Evolutionary conservation across 202 grass and related monocot species (phyloP).

Genomic region (Setaria viridis): DNA sequence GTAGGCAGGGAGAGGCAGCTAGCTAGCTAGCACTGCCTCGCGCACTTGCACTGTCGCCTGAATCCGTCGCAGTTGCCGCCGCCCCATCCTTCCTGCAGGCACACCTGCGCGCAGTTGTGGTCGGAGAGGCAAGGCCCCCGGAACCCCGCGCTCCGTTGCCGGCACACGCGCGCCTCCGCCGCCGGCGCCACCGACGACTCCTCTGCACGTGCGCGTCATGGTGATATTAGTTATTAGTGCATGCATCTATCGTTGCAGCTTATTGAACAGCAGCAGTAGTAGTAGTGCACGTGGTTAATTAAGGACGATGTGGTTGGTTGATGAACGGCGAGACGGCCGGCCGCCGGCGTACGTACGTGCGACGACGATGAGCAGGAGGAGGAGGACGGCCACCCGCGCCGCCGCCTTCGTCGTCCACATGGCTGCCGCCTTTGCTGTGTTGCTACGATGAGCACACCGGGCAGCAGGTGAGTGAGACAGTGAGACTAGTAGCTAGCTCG

Average conservation of each 20-base stretch:
- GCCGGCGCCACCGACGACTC: not conserved
- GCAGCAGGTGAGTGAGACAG: too few species aligned
- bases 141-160: constrained; percentile 50
- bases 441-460: too few species aligned
- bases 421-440: not conserved
- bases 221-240: too few species aligned
- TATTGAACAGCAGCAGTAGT: too few species aligned
- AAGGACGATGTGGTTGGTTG: too few species aligned
- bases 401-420: constrained; percentile 52
- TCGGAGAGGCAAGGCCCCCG: constrained; percentile 38
- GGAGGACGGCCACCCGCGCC: constrained; percentile 15
- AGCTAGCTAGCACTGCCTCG: constrained; percentile 40
- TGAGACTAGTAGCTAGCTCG: too few species aligned
- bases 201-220: too few species aligned
- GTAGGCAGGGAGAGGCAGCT: too few species aligned
- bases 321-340: too few species aligned
- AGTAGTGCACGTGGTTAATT: too few species aligned
- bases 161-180: constrained; percentile 53
- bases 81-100: constrained; percentile 45
- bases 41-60: constrained; percentile 54
- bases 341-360: too few species aligned
- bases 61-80: constrained; percentile 60
- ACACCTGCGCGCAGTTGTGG: constrained; percentile 55
- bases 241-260: too few species aligned
- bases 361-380: constrained; percentile 41